phyloP scores from a whole-genome alignment of 352 stramenopile species.

The Globisporangium cylindrosporum region DNA sequence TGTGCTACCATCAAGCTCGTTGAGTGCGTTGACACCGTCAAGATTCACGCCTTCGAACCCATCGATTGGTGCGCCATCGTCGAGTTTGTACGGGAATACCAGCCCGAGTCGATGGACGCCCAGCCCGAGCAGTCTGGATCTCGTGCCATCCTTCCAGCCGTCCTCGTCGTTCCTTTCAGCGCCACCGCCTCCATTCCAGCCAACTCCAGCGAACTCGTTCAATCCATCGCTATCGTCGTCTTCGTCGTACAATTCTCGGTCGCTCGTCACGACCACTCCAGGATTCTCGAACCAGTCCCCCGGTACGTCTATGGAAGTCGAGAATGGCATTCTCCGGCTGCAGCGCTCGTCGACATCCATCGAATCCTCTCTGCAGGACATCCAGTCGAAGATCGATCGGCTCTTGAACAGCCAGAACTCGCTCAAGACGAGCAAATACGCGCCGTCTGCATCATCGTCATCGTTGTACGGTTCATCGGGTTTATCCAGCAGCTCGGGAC shows the following conservation, averaged over 20 bases:
- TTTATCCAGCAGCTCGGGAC: slow-evolving; percentile 22
- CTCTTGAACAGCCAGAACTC: slow-evolving; percentile 58
- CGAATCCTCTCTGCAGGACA: slow-evolving; percentile 64
- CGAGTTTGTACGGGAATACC: slow-evolving; percentile 1
- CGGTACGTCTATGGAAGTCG: slow-evolving; percentile 34
- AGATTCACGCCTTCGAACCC: slow-evolving; percentile 19
- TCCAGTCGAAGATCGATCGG: slow-evolving; percentile 81
- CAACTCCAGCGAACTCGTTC: slow-evolving; percentile 7
- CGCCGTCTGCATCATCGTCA: neutral
- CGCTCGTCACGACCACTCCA: slow-evolving; percentile 23
- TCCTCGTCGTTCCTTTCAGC: slow-evolving; percentile 6
- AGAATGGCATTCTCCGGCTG: slow-evolving; percentile 64
- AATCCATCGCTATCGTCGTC: neutral
- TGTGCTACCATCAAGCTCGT: neutral
- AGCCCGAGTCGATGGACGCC: slow-evolving; percentile 16
- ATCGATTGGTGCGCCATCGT: neutral
- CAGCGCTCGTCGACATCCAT: slow-evolving; percentile 78
- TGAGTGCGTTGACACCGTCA: slow-evolving; percentile 14
- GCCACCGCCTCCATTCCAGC: neutral
- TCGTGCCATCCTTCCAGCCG: slow-evolving; percentile 14
- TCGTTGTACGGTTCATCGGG: slow-evolving; percentile 20
- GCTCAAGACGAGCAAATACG: slow-evolving; percentile 47
- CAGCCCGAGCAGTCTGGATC: neutral
- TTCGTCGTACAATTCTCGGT: slow-evolving; percentile 14
- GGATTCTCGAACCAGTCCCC: slow-evolving; percentile 28